A percentile compares a stretch with the other conserved stretches of the same genome.
Conservation (phyloP, 2,329 filamentous ascomycete species). For the Fusarium longipes region DNA sequence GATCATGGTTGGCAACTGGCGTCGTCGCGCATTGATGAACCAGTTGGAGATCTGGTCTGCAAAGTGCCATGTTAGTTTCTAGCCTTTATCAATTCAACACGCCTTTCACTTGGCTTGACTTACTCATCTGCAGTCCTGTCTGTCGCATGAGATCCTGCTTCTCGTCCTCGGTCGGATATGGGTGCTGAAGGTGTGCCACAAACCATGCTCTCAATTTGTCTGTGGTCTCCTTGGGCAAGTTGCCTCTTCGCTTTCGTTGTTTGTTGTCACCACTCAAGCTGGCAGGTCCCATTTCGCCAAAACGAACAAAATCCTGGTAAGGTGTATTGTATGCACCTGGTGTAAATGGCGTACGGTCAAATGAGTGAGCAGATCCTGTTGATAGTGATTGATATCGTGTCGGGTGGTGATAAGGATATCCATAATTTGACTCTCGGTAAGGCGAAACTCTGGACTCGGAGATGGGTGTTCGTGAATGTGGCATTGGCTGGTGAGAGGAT, state of each 20-base stretch:
- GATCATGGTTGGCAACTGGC: constrained; percentile 71
- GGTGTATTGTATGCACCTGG: constrained; percentile 54
- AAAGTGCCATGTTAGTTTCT: constrained; percentile 26
- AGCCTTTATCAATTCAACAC: neutral
- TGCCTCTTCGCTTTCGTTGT: constrained; percentile 77
- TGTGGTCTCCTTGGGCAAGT: constrained; percentile 90
- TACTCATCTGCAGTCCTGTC: constrained; percentile 83
- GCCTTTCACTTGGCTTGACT: constrained; percentile 51
- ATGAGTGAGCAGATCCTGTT: constrained; percentile 55
- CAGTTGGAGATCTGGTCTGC: constrained; percentile 80
- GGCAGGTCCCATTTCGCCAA: constrained; percentile 55
- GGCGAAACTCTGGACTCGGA: constrained; percentile 49
- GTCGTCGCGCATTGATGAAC: constrained; percentile 82
- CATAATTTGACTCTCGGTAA: constrained; percentile 52
- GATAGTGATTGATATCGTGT: constrained; percentile 60
- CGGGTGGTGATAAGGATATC: constrained; percentile 58
- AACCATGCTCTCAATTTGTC: constrained; percentile 87
- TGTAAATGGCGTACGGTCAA: constrained; percentile 59
- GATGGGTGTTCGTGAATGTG: constrained; percentile 43
- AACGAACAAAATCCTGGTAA: constrained; percentile 58
- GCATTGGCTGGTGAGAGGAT: constrained; percentile 43
- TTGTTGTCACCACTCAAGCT: constrained; percentile 58
- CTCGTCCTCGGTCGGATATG: constrained; percentile 89
- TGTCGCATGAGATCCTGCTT: constrained; percentile 82
- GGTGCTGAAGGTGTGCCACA: constrained; percentile 78